Evolutionary conservation across 768 basidiomycete genomes (phyloP), one percentile per base, ranked within the genome.

Genomic region (Stropharia rugosoannulata): DNA sequence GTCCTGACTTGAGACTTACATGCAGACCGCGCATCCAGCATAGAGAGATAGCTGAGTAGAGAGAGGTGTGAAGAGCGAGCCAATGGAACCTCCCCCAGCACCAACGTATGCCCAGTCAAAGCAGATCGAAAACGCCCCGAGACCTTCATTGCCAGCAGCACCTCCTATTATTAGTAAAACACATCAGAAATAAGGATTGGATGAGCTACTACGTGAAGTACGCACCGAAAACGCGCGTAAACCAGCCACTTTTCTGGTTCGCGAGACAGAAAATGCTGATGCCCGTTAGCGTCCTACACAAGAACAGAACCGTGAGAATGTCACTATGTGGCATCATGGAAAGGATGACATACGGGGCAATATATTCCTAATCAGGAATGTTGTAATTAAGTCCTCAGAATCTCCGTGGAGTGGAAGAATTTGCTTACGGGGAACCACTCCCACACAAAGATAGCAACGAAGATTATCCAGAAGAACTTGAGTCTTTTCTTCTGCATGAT

Each of bases 31-130:
- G 12, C 76, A 76, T 1, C 83, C 84, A n/a, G 75, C 64, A 47
- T 82, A 77, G 15, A 72, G 62, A 0, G 81, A 83, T 37, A 83
- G 43, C 66, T 82, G 83, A 3, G 82, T 79, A 5, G 76, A 75
- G 10, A 86, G 64, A 0, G 85, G 84, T 25, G 83, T 83, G 58
- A 72, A 81, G 5, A 77, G 65, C 38, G 74, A 74, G 6, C 78
- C 75, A 47, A 80, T 72, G 3, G 76, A 73, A 6, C 75, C 73
- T 12, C 77, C 79, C 22, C 74, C 73, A 48, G 75, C 71, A 32
- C 75, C 79, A 54, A 83, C 76, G 56, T 81, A 77, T 59, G 83
- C 81, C 84, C 85, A 87, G 62, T 87, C 85, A 13, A 87, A 69
- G 58, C 75, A 84, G 38, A 86, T 62, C 2, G 84, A 76, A 39